phyloP scores from a whole-genome alignment of 2,329 filamentous ascomycete species.

The Talaromyces funiculosus region DNA sequence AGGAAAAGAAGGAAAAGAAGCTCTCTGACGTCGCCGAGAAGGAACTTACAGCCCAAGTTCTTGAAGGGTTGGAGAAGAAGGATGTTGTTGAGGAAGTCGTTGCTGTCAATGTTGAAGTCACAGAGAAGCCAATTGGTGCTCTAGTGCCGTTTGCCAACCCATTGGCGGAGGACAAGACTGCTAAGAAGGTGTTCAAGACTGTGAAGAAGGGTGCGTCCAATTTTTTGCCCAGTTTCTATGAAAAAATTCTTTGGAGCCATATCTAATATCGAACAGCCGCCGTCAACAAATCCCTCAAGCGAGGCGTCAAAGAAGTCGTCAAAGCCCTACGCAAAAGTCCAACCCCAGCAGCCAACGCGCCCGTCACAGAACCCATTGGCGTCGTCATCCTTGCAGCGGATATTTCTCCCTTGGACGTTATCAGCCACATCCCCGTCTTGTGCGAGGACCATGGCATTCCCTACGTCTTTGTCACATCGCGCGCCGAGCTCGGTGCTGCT shows the following conservation, averaged over 20 bases:
- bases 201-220: slow-evolving; percentile 45
- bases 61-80: slow-evolving; percentile 30
- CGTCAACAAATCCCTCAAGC: slow-evolving; percentile 91
- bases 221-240: not conserved
- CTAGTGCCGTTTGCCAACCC: slow-evolving; percentile 48
- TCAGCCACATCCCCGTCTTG: slow-evolving; percentile 93
- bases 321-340: slow-evolving; percentile 94
- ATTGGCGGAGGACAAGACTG: slow-evolving; percentile 46
- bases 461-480: slow-evolving; percentile 89
- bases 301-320: slow-evolving; percentile 97
- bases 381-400: slow-evolving; percentile 92
- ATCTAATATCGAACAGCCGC: slow-evolving; percentile 57
- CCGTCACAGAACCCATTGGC: slow-evolving; percentile 57
- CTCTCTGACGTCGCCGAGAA: slow-evolving; percentile 37
- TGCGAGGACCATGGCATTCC: slow-evolving; percentile 98
- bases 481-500: slow-evolving; percentile 88
- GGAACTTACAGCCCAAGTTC: slow-evolving; percentile 32
- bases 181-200: slow-evolving; percentile 48
- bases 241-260: too few relatives aligned
- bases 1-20: slow-evolving; percentile 41
- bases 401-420: slow-evolving; percentile 97
- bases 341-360: slow-evolving; percentile 58
- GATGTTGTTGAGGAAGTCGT: slow-evolving; percentile 13
- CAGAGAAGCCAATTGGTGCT: slow-evolving; percentile 37
- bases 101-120: not conserved